These are phyloP conservation scores for Mycena sp. DNA, from an alignment of 1,284 basidiomycete species.

Conservation along the genomic window DNA sequence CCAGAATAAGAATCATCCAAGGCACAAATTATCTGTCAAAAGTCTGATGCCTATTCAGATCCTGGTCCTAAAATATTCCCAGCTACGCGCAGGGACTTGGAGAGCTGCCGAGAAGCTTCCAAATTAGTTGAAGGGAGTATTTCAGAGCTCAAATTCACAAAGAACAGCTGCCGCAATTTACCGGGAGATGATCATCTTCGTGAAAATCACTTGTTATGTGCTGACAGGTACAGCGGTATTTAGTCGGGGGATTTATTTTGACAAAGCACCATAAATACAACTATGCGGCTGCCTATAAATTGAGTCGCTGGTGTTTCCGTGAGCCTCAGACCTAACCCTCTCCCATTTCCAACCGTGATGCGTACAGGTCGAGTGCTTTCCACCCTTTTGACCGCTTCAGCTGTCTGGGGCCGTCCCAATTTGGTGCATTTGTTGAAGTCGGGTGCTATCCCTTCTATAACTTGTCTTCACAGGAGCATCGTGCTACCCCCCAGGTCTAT, in stretches of 20 bases:
- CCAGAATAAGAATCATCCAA: not conserved
- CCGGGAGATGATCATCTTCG: conserved; percentile 7
- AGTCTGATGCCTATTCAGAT: conserved; percentile 3
- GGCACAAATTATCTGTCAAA: conserved; percentile 5
- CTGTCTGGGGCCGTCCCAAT: not conserved
- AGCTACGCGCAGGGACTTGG: not conserved
- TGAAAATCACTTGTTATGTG: conserved; percentile 4
- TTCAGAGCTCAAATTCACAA: conserved; percentile 9
- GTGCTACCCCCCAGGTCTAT: not conserved
- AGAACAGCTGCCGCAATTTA: conserved; percentile 9
- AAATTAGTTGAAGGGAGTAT: conserved; percentile 3
- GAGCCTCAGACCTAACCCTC: conserved; percentile 7
- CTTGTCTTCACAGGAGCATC: not conserved
- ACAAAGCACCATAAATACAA: conserved; percentile 7
- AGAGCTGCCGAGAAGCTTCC: conserved; percentile 4
- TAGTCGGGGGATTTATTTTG: conserved; percentile 2
- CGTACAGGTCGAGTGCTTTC: not conserved
- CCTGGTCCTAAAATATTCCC: conserved; percentile 5
- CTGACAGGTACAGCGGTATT: not conserved
- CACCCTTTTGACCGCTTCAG: too few species aligned
- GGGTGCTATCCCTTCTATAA: not conserved
- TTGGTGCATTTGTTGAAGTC: not conserved
- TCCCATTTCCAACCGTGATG: conserved; percentile 5
- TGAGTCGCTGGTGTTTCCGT: conserved; percentile 11
- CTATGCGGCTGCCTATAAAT: conserved; percentile 1